Base-by-base conservation (phyloP, 257 asterid species). In the Buddleja alternifolia region DNA sequence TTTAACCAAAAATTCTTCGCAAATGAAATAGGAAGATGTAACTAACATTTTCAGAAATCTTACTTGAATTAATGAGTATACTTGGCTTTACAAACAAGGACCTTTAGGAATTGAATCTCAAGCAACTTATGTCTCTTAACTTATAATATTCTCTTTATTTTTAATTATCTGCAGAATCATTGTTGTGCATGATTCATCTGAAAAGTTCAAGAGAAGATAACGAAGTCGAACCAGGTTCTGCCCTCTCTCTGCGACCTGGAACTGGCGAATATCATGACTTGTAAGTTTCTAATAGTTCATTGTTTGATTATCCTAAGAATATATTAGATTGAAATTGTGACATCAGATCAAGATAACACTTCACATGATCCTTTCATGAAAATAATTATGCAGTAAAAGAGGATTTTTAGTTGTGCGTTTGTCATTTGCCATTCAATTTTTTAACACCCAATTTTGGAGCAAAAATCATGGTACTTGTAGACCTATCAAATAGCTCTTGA, bases 241-340 rank as follows among this genome's bases (percentile, higher is more conserved):
- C 81, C 57, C 70, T 85, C 70, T 59, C 81, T 20, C 85, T 93
- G 73, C 71, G 76, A 57, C 88, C 99, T 8, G 99, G 97, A 75
- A 80, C 77, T 62, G 90, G 96, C 69, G 95, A 84, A 81, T 88
- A 80, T 72, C 96, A 83, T 72, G 99, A 93, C 73, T 85, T 90
- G 99, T 90, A 87, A 93, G 99, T 79, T 71, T 63, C 42, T 0
- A 73, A 29, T 5, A 40, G 36, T 63, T 77, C 16, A 16, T 44
- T 54, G 37, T 24, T 19, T 60, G 19, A 21, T 63, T 36, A 19
- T 42, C 19, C n/a, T n/a, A 59, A 25, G 16, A 54, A 10, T 37
- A 39, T 16, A 23, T 34, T 41, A 50, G 45, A 60, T 61, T 40
- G 2, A 37, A 45, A 46, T 16, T 20, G 58, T 51, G 24, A 52